Evolutionary conservation across 768 basidiomycete species (phyloP), one percentile per base, ranked within the genome.

Genomic region (Grammothele lineata): DNA sequence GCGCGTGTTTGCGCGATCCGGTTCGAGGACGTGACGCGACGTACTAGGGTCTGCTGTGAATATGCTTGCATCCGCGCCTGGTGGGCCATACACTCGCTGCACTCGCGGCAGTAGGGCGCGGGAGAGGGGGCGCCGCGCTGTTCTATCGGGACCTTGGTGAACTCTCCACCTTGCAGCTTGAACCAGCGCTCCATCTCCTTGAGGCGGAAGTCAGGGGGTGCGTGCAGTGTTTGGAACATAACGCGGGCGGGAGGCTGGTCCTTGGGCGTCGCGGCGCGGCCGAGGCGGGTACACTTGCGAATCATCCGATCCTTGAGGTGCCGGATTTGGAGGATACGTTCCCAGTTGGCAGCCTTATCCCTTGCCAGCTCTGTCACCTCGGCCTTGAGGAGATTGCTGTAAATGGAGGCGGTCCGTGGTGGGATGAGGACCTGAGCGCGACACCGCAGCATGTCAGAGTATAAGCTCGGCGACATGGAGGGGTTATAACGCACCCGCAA

Each of bases 161-260:
- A 36, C 23, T 57, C 56, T 19, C 53, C 38, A 23, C 54, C 58
- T 45, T 83, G 77, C 24, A 75, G 69, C 47, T 77, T 71, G 57
- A 85, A 77, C 86, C 86, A 88, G 48, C 78, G 80, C 57, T 88
- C 85, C 78, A 88, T 85, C 63, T 85, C 85, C 64, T 85, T 85
- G 30, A 87, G 65, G 17, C 84, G 74, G 59, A 88, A 88, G 60
- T 88, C 85, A 26, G 75, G 60, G 3, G 85, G 84, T 1, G 86
- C 83, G 40, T 84, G 71, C 32, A 85, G 66, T 10, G 83, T 82
- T 51, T 81, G 79, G 64, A 86, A 87, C 25, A 75, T 69, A 43
- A 71, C 66, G 15, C 26, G 71, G 62, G 40, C 70, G 61, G n/a
- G 60, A 57, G 17, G 67, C 65, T 43, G 69, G 55, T 45, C 70